Conservation (phyloP, 805 yeast genomes). For the Metschnikowia arizonensis region DNA sequence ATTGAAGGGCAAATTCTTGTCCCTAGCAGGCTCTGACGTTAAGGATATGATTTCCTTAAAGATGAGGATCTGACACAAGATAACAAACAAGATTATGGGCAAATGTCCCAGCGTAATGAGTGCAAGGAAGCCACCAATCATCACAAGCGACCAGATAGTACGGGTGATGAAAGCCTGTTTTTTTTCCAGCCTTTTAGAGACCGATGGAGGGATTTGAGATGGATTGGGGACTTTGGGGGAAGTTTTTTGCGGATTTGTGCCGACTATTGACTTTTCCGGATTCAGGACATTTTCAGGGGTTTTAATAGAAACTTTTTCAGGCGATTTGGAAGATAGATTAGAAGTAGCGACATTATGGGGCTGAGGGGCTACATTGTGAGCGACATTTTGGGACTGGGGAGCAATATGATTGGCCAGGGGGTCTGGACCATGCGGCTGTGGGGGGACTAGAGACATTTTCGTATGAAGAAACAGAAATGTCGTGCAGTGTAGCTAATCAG, state of each 20-base stretch:
- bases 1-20: constrained; percentile 77
- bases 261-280: too few relatives aligned
- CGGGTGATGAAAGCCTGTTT: constrained; percentile 82
- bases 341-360: not conserved
- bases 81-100: constrained; percentile 68
- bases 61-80: constrained; percentile 72
- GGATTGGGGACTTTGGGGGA: too few relatives aligned
- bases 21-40: constrained; percentile 80
- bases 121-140: constrained; percentile 65
- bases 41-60: constrained; percentile 87
- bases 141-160: constrained; percentile 88
- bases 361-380: not conserved
- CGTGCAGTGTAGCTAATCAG: not conserved
- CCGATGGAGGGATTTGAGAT: too few relatives aligned
- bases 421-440: not conserved
- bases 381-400: not conserved
- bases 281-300: too few relatives aligned
- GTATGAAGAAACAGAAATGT: not conserved
- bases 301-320: too few relatives aligned
- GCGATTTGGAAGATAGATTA: not conserved
- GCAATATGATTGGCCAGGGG: not conserved
- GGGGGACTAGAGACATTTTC: constrained; percentile 1
- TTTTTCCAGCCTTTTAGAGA: constrained; percentile 40
- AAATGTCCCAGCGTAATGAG: constrained; percentile 81
- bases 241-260: too few relatives aligned